A percentile compares a stretch with the other conserved stretches of the same genome.
Evolutionary conservation across 2,329 filamentous ascomycete genomes (phyloP).

Genomic region (Phialocephala sp.): DNA sequence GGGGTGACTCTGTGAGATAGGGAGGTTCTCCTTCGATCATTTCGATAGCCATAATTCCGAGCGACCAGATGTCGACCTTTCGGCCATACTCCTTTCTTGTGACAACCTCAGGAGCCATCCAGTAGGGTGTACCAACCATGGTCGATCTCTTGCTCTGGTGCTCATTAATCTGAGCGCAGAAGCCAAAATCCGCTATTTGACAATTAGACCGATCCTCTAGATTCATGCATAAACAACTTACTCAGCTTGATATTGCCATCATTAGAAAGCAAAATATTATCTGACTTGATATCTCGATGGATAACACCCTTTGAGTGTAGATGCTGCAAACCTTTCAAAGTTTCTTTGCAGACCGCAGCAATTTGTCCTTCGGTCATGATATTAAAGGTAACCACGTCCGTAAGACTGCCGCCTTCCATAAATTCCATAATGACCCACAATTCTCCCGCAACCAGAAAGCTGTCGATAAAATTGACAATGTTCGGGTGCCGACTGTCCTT

Average conservation of each 20-base stretch:
- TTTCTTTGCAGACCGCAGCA: constrained; percentile 93
- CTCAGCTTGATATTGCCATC: constrained; percentile 98
- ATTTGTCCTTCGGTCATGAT: constrained; percentile 99
- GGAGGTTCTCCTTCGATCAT: constrained; percentile 99
- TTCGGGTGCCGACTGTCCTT: constrained; percentile 98
- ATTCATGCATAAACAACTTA: constrained; percentile 53
- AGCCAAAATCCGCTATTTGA: constrained; percentile 86
- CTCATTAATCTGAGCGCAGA: constrained; percentile 98
- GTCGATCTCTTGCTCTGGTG: constrained; percentile 96
- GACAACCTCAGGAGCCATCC: constrained; percentile 99
- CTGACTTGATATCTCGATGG: constrained; percentile 98
- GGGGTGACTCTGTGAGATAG: constrained; percentile 92
- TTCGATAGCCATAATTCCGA: constrained; percentile 99
- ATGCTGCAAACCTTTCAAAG: constrained; percentile 88
- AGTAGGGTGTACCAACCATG: constrained; percentile 99
- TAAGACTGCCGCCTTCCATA: constrained; percentile 97
- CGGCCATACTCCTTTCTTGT: constrained; percentile 97
- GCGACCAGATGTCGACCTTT: constrained; percentile 98
- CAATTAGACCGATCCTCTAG: constrained; percentile 41
- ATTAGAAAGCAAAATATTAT: constrained; percentile 93
- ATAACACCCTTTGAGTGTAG: constrained; percentile 98
- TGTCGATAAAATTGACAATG: constrained; percentile 99
- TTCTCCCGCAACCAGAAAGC: constrained; percentile 86
- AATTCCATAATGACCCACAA: constrained; percentile 99
- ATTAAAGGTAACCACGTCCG: constrained; percentile 98